Evolutionary conservation across 805 yeast genomes (phyloP), one percentile per base, ranked within the genome.

Genomic region (Saccharomycopsis babjevae): DNA sequence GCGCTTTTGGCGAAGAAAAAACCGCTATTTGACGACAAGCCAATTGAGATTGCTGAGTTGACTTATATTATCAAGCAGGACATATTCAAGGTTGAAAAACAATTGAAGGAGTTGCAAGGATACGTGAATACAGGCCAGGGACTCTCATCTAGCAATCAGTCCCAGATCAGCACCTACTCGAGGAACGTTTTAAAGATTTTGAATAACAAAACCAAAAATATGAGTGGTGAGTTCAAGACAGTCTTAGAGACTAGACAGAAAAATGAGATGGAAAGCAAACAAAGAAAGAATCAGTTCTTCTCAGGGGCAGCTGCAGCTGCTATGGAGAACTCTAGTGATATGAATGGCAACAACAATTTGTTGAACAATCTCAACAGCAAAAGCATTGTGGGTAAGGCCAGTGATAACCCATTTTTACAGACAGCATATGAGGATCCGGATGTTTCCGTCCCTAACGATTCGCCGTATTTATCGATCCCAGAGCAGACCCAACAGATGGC

Each of bases 1-100:
- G 97, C 98, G 15, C 1, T 76, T 72, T 42, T 94, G 65, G 97
- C 99, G 3, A 90, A 88, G 71, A 79, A 91, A 67, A 92, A 91
- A 70, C 96, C 97, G 20, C 74, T 93, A 70, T 89, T 94, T 66
- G 97, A 92, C 69, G 99, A 94, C 73, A 85, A 88, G 66, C 97
- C 98, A 0, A 85, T 89, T 16, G 98, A 94, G 70, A 89, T 94
- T 65, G 89, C 92, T 22, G 97, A 94, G 71, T 77, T 94, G 65
- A 92, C 99, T 0, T 88, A 85, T 66, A 86, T 91, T 50, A 81
- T 82, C 65, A 82, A 82, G 67, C 97, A 94, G 71, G 96, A 88
- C 68, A 84, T 94, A 57, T 85, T 91, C 69, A 83, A 83, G 66
- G 83, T 94, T 65, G 96, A 89, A 68, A 83, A 85, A 68, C 79